Conservation (phyloP, 169 alveolate genomes). For the Plasmodium vivax region DNA sequence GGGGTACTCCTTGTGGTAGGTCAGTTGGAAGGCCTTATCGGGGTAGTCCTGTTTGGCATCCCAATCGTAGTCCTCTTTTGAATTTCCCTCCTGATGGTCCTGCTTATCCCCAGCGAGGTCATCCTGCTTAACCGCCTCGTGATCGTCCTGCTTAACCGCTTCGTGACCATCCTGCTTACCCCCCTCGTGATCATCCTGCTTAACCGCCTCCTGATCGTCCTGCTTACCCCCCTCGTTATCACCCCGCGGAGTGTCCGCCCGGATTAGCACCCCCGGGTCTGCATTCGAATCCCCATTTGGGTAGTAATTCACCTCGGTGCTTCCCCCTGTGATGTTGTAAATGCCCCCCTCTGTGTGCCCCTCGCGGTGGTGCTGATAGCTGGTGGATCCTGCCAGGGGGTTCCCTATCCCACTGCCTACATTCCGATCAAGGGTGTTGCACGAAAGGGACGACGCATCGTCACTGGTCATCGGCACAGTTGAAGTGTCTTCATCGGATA, state of each 20-base stretch:
- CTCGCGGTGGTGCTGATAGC: background rate
- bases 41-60: background rate
- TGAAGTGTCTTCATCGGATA: slow-evolving; percentile 38
- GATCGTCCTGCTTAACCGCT: no score
- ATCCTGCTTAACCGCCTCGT: no score
- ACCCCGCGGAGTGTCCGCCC: background rate
- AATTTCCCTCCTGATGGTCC: background rate
- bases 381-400: background rate
- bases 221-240: background rate
- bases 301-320: background rate
- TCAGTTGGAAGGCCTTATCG: background rate
- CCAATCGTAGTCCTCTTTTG: background rate
- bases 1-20: background rate
- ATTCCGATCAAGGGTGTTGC: slow-evolving; percentile 19
- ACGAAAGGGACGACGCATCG: slow-evolving; percentile 19
- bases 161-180: no score
- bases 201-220: no score
- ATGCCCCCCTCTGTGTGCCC: background rate
- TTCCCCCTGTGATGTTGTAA: background rate
- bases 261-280: background rate
- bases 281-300: background rate
- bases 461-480: slow-evolving; percentile 27
- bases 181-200: no score
- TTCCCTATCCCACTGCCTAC: background rate
- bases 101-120: no score